Evolutionary conservation across 257 asterid genomes (phyloP).

Genomic region (Jacaranda mimosifolia): DNA sequence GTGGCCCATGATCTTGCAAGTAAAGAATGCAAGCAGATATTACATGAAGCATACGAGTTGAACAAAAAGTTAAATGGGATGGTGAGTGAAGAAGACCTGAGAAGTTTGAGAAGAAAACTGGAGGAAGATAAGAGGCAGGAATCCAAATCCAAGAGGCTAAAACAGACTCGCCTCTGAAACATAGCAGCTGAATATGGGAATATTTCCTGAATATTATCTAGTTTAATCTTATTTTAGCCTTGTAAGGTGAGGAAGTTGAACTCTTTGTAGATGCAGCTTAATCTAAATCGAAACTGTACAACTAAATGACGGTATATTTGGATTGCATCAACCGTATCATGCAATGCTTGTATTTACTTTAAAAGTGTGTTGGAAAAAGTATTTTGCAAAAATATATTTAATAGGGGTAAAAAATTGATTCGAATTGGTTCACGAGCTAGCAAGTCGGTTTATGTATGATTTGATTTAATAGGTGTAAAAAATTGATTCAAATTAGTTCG

Average conservation of each 20-base stretch:
- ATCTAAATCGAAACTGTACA: no score
- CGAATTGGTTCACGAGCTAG: no score
- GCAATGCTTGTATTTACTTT: no score
- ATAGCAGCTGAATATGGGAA: neutral
- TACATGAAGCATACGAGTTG: conserved; percentile 84
- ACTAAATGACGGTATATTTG: no score
- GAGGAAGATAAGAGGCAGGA: conserved; percentile 50
- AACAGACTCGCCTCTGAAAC: conserved; percentile 47
- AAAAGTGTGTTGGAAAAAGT: no score
- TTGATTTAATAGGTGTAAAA: no score
- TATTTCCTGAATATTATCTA: neutral
- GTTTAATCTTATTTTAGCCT: neutral
- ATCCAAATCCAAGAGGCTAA: conserved; percentile 62
- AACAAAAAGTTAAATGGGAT: conserved; percentile 75
- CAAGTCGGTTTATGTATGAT: no score
- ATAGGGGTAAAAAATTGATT: no score
- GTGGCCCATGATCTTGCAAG: conserved; percentile 82
- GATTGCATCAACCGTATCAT: no score
- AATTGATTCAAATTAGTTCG: no score
- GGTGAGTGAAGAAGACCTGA: conserved; percentile 69
- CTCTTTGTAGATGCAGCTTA: no score
- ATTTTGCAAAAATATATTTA: no score
- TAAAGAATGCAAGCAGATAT: conserved; percentile 75
- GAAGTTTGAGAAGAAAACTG: conserved; percentile 57
- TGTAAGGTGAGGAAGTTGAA: neutral